A percentile compares a stretch with the other conserved stretches of the same genome.
These are phyloP conservation scores for Magnolia officinalis DNA, from an alignment of 164 flowering plant genomes.

Conservation along the genomic window DNA sequence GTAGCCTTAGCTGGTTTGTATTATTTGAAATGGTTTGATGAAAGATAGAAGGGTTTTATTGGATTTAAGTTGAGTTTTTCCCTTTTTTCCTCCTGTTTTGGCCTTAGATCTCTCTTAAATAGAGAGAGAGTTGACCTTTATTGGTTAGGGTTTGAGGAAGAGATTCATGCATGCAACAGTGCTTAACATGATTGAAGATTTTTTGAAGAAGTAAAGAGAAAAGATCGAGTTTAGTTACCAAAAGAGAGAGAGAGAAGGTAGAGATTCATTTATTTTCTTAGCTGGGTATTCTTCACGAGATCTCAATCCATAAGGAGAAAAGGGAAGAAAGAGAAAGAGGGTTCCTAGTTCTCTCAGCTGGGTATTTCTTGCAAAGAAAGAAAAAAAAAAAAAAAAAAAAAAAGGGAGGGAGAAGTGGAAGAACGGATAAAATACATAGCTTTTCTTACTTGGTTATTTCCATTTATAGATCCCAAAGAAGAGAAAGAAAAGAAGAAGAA, in stretches of 20 bases:
- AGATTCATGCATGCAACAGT: neutral
- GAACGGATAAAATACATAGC: neutral
- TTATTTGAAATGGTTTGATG: constrained; percentile 10
- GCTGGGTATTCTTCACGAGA: neutral
- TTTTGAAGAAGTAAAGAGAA: neutral
- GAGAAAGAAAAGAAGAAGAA: neutral
- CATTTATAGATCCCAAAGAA: neutral
- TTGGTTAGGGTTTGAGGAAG: neutral
- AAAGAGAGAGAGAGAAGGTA: neutral
- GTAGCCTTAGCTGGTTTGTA: constrained; percentile 2
- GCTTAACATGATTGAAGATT: neutral
- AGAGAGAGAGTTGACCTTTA: neutral
- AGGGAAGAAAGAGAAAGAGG: neutral
- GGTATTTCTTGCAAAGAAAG: neutral
- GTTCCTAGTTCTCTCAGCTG: neutral
- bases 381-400: too few species aligned
- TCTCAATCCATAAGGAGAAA: neutral
- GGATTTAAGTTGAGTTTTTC: constrained; percentile 8
- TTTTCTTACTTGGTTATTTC: neutral
- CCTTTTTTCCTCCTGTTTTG: neutral
- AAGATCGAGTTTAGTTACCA: neutral
- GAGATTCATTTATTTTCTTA: neutral
- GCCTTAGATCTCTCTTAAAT: neutral
- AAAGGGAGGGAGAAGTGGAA: neutral
- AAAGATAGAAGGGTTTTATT: constrained; percentile 5